Evolutionary conservation across 1,284 basidiomycete genomes (phyloP).

Genomic region (Cryptococcus sp.): DNA sequence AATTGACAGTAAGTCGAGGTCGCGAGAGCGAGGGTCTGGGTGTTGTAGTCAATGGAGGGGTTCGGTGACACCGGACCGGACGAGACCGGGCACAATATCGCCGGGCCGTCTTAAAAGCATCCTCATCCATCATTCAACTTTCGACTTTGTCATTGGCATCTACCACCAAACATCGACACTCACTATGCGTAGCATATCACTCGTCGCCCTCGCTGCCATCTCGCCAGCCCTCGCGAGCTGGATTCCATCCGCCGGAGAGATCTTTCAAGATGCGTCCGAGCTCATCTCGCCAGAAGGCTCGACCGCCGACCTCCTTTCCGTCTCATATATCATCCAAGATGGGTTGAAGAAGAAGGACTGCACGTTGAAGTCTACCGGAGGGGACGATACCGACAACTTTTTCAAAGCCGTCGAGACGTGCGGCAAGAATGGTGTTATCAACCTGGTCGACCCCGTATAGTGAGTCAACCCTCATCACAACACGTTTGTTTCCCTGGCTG

Average conservation of each 20-base stretch:
- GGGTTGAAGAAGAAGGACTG: conserved; percentile 29
- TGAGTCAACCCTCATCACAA: conserved; percentile 51
- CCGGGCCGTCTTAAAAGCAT: too few species aligned
- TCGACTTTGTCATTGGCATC: neutral
- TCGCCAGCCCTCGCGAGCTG: conserved; percentile 21
- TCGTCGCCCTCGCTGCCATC: conserved; percentile 2
- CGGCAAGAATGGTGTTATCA: conserved; percentile 52
- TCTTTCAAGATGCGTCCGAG: conserved; percentile 15
- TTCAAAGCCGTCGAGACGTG: conserved; percentile 53
- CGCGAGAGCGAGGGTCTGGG: too few species aligned
- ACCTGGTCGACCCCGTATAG: conserved; percentile 18
- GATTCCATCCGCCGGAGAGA: conserved; percentile 9
- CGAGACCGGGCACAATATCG: too few species aligned
- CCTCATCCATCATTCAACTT: too few species aligned
- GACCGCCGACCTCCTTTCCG: conserved; percentile 7
- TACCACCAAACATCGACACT: conserved; percentile 19
- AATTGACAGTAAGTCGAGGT: too few species aligned
- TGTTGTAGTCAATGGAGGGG: too few species aligned
- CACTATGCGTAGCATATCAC: conserved; percentile 1
- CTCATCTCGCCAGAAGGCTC: conserved; percentile 6
- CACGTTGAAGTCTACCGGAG: conserved; percentile 43
- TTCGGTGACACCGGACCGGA: too few species aligned
- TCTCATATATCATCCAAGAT: conserved; percentile 5
- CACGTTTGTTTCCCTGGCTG: conserved; percentile 29
- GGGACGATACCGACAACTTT: conserved; percentile 50